These are phyloP conservation scores for Holtermanniella nyarrowii DNA, from an alignment of 768 basidiomycete genomes.

Conservation along the genomic window DNA sequence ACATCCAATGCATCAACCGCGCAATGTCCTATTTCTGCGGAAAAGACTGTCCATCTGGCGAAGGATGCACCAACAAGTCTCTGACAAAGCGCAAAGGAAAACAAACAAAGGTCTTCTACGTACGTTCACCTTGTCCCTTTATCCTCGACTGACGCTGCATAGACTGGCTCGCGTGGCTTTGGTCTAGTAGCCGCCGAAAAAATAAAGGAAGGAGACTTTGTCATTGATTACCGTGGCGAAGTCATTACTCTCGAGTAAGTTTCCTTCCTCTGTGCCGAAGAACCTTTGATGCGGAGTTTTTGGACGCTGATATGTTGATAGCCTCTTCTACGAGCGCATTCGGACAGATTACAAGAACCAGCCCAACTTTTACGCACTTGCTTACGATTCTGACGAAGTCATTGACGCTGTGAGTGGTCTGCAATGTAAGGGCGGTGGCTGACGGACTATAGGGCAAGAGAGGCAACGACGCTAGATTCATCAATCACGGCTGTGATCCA, in stretches of 20 bases:
- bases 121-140: constrained; percentile 12
- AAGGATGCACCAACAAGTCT: constrained; percentile 36
- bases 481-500: constrained; percentile 42
- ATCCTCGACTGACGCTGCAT: neutral
- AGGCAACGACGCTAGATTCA: constrained; percentile 43
- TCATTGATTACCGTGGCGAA: constrained; percentile 43
- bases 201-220: constrained; percentile 39
- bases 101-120: constrained; percentile 33
- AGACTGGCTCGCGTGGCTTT: constrained; percentile 42
- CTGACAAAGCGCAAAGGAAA: constrained; percentile 27
- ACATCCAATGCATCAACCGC: constrained; percentile 40
- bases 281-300: neutral
- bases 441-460: constrained; percentile 26
- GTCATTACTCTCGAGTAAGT: constrained; percentile 8
- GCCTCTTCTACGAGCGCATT: constrained; percentile 35
- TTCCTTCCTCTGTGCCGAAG: neutral
- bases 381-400: constrained; percentile 43
- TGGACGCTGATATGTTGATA: no score
- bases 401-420: constrained; percentile 38
- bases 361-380: constrained; percentile 41
- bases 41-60: constrained; percentile 39
- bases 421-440: neutral
- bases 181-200: constrained; percentile 34
- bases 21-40: constrained; percentile 43
- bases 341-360: constrained; percentile 27